phyloP scores from a whole-genome alignment of 2,329 filamentous ascomycete species.

The Phyllosticta citribraziliensis region DNA sequence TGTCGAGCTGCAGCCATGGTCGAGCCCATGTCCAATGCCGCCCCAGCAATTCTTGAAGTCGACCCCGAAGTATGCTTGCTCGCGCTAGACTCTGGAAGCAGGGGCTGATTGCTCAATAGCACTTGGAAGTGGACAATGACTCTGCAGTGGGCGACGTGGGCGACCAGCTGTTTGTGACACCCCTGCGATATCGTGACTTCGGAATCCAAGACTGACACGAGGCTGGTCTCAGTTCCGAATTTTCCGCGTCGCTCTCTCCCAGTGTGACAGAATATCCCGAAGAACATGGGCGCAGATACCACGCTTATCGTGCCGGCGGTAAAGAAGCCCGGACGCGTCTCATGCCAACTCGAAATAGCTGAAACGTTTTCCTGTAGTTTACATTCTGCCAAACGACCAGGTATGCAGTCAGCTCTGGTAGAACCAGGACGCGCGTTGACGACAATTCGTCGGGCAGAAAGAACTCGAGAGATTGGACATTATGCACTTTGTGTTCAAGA shows the following conservation, averaged over 20 bases:
- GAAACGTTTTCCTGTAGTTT: slow-evolving; percentile 18
- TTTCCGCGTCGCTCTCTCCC: slow-evolving; percentile 4
- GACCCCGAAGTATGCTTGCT: not conserved
- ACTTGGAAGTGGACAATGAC: slow-evolving; percentile 10
- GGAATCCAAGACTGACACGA: slow-evolving; percentile 12
- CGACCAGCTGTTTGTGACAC: slow-evolving; percentile 14
- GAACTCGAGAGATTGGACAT: slow-evolving; percentile 25
- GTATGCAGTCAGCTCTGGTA: slow-evolving; percentile 13
- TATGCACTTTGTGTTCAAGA: slow-evolving; percentile 27
- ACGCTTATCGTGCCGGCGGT: slow-evolving; percentile 16
- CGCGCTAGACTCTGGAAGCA: not conserved
- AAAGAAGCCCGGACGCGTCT: not conserved
- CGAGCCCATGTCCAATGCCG: not conserved
- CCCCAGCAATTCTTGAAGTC: not conserved
- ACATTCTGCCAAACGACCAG: slow-evolving; percentile 21
- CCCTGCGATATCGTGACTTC: not conserved
- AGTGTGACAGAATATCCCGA: slow-evolving; percentile 14
- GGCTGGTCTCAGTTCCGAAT: slow-evolving; percentile 12
- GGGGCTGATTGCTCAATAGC: not conserved
- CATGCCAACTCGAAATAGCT: not conserved
- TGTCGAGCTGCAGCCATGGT: not conserved
- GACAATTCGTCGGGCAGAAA: slow-evolving; percentile 15
- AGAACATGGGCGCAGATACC: slow-evolving; percentile 21
- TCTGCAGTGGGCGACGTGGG: slow-evolving; percentile 14
- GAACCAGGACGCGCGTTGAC: not conserved